Conservation (phyloP, 1,284 basidiomycete genomes). For the Puccinia triticina region DNA sequence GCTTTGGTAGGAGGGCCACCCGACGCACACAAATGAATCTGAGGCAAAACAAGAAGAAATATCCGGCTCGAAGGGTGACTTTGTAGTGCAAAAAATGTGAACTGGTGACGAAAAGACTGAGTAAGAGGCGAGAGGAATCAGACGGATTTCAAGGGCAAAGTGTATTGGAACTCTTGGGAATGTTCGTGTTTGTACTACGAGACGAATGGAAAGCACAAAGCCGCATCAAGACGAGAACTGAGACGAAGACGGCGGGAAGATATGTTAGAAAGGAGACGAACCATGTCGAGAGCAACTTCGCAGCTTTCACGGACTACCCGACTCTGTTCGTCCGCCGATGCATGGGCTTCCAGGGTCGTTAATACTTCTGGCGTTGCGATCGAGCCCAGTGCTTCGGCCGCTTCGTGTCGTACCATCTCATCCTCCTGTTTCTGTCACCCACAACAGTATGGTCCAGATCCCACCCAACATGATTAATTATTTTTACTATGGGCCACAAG, state of each 20-base stretch:
- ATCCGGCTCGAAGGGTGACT: too few relatives aligned
- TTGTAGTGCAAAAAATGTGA: neutral
- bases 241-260: neutral
- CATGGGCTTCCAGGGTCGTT: slow-evolving; percentile 82
- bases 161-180: slow-evolving; percentile 84
- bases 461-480: too few relatives aligned
- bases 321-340: slow-evolving; percentile 75
- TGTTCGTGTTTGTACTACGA: slow-evolving; percentile 73
- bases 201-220: neutral
- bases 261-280: slow-evolving; percentile 53
- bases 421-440: slow-evolving; percentile 66
- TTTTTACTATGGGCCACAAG: neutral
- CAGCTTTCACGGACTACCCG: slow-evolving; percentile 93
- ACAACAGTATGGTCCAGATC: neutral
- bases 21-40: too few relatives aligned
- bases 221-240: neutral
- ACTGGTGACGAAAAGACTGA: neutral
- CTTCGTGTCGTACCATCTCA: slow-evolving; percentile 98
- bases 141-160: slow-evolving; percentile 56
- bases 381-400: slow-evolving; percentile 94
- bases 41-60: too few relatives aligned
- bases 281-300: slow-evolving; percentile 93
- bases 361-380: slow-evolving; percentile 89
- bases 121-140: neutral
- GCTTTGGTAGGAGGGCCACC: too few relatives aligned